Evolutionary conservation across 164 flowering plant species (phyloP).

Genomic region (Pachysandra terminalis): DNA sequence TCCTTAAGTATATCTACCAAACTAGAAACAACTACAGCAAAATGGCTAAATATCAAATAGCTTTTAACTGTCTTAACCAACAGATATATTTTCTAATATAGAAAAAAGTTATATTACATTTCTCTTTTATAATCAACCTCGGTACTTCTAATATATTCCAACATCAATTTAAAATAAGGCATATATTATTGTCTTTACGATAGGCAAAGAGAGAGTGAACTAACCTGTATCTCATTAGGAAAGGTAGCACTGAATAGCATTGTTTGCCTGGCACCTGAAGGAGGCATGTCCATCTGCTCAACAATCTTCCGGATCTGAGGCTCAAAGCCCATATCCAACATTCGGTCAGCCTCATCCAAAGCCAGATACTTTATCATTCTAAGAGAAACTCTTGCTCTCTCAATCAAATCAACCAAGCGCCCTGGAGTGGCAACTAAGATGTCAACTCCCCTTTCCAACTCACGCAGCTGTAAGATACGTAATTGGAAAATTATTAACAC

Average conservation of each 20-base stretch:
- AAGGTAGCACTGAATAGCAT: constrained; percentile 73
- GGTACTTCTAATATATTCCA: not conserved
- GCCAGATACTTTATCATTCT: constrained; percentile 43
- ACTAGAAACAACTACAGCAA: not conserved
- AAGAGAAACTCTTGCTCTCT: constrained; percentile 53
- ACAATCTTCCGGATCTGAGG: constrained; percentile 59
- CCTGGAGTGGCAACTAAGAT: constrained; percentile 78
- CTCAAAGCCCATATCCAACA: constrained; percentile 77
- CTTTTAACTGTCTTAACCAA: too few species aligned
- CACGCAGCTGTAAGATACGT: constrained; percentile 35
- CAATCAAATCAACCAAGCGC: constrained; percentile 62
- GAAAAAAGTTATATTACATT: too few species aligned
- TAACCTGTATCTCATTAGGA: constrained; percentile 59
- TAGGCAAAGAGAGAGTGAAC: not conserved
- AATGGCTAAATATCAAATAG: not conserved
- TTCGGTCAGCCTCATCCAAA: constrained; percentile 67
- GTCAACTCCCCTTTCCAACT: constrained; percentile 56
- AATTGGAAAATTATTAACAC: not conserved
- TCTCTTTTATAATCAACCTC: too few species aligned
- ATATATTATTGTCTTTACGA: not conserved
- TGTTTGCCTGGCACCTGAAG: constrained; percentile 51
- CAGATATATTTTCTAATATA: too few species aligned
- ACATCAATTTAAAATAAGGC: not conserved
- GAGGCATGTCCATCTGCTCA: constrained; percentile 58
- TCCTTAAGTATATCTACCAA: not conserved